Evolutionary conservation across 148 eudicot genomes (phyloP), one percentile per base, ranked within the genome.

Genomic region (Cornus controversa): DNA sequence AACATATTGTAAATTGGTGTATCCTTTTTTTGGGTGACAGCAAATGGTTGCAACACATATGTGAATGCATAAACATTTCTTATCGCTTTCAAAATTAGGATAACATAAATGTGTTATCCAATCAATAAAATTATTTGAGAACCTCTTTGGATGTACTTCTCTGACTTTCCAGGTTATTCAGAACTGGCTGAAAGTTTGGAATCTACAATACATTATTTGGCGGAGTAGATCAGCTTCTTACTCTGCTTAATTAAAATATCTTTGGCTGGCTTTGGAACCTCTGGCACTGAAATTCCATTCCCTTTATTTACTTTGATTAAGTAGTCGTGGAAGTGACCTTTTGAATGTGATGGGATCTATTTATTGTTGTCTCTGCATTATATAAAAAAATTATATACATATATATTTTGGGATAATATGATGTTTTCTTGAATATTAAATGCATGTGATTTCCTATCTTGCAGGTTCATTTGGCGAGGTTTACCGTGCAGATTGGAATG

Each of bases 391-490:
- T 25, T 63, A 26, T 42, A 37, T 75, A 57, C 77, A 66, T 28
- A 27, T 5, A 8, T 67, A 7, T 67, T 31, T 40, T 40, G 45
- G 45, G 45, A 40, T 40, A 40, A 40, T 40, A 8, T 40, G 45
- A 40, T 40, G 45, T 6, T 2, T 36, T 36, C 37, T 36, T n/a
- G n/a, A n/a, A n/a, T n/a, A n/a, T n/a, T 50, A 20, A 68, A 20
- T 53, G 22, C 54, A 26, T 80, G 73, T 42, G 18, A 47, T 80
- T 74, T 64, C 68, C 78, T 82, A 60, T 82, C 78, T 83, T 87
- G 76, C 92, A 96, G 99, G 99, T 67, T 96, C 99, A 78, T 93
- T 80, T 85, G 99, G 99, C 14, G 99, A 96, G 89, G 99, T 96
- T 75, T 93, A 91, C 71, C 98, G 84, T 50, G 94, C 90, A 77